Evolutionary conservation across 2,329 filamentous ascomycete species (phyloP), one percentile per base, ranked within the genome.

Genomic region (Coniochaeta sp.): DNA sequence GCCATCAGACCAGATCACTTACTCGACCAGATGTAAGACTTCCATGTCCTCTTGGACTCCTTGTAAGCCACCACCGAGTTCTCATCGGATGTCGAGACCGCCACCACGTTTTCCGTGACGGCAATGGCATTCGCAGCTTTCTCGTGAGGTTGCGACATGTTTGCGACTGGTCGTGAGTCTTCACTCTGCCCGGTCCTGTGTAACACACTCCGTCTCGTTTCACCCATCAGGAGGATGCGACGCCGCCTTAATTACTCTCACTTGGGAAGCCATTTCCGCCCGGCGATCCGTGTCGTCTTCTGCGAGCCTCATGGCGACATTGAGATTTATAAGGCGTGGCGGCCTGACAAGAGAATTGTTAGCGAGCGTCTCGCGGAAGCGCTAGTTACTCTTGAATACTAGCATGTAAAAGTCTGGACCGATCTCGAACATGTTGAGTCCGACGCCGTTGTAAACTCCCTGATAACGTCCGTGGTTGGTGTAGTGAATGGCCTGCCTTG

Each of bases 21-120:
- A 63, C 61, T 55, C 2, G 60, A 62, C 61, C 60, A 63, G 46
- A 63, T 26, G 27, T 52, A 60, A 1, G 60, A 60, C 47, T 51
- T 56, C 61, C 61, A 63, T 0, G 60, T 63, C 18, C 58, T 81
- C 76, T 65, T 79, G 65, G 16, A 80, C 75, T 56, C 79, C 9
- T 20, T 31, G 40, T 53, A 53, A n/a, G 10, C 4, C 14, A 26
- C 1, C 2, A 3, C 51, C n/a, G n/a, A n/a, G n/a, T 18, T 45
- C 26, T 9, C 22, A 13, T 48, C 28, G 26, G 24, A 30, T 9
- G n/a, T 14, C 3, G 14, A 26, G 18, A 20, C 20, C 16, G 12
- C 45, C 3, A 26, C 8, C 27, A 20, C 24, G 30, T 18, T 48
- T 22, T 48, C 45, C 24, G 48, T 40, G n/a, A 18, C 40, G 24